These are phyloP conservation scores for Wickerhamomyces hampshirensis DNA, from an alignment of 805 yeast species.

Conservation along the genomic window DNA sequence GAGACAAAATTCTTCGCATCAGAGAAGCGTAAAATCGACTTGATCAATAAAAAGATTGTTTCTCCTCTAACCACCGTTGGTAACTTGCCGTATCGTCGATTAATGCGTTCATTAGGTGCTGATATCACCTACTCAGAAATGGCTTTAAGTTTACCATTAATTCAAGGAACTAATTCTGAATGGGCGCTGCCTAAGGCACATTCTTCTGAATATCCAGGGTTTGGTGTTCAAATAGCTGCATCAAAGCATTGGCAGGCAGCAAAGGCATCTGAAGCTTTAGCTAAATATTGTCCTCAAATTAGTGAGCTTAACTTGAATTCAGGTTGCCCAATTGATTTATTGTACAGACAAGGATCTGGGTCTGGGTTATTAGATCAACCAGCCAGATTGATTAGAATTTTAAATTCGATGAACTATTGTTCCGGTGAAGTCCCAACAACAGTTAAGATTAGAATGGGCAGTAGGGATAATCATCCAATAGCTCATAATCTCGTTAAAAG, in stretches of 20 bases:
- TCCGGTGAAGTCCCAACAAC: constrained; percentile 92
- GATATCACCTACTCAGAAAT: constrained; percentile 93
- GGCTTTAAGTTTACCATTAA: constrained; percentile 82
- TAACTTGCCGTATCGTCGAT: constrained; percentile 87
- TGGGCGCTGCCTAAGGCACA: constrained; percentile 98
- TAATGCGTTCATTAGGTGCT: constrained; percentile 87
- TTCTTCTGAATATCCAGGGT: constrained; percentile 73
- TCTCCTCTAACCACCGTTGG: constrained; percentile 98
- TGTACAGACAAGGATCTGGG: constrained; percentile 95
- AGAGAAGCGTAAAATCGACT: constrained; percentile 77
- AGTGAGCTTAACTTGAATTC: constrained; percentile 87
- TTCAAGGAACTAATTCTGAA: constrained; percentile 89
- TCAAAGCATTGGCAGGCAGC: constrained; percentile 91
- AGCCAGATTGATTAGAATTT: constrained; percentile 67
- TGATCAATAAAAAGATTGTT: constrained; percentile 73
- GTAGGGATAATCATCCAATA: constrained; percentile 77
- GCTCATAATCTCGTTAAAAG: constrained; percentile 75
- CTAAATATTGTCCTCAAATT: constrained; percentile 52
- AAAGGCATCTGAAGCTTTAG: constrained; percentile 81
- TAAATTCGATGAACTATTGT: constrained; percentile 84
- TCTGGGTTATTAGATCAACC: constrained; percentile 90
- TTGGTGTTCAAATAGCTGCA: constrained; percentile 91
- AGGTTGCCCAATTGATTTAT: constrained; percentile 95
- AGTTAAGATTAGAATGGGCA: constrained; percentile 88
- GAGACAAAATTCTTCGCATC: constrained; percentile 73